Evolutionary conservation across 768 basidiomycete species (phyloP), one percentile per base, ranked within the genome.

Genomic region (Sarcodon sp.): DNA sequence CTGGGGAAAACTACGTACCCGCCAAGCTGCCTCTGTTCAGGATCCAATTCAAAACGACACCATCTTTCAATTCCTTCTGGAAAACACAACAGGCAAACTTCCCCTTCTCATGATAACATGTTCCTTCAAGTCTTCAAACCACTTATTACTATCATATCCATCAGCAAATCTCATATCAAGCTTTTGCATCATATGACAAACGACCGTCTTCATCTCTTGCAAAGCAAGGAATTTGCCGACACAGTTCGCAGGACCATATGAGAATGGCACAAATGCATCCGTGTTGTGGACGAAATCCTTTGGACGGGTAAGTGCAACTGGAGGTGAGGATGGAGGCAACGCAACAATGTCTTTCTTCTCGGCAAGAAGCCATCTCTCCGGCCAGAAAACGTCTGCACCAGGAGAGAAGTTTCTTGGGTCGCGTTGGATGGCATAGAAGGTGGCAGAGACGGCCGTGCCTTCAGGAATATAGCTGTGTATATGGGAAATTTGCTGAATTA

Each of bases 211-310:
- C 55, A 73, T 66, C 54, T 75, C 69, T 47, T 63, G 63, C 46
- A 62, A 58, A 3, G 72, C 72, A 7, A 75, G 63, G 35, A 61
- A 64, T 54, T 66, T 66, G 3, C 72, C 72, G 3, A 66, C 69
- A 50, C 72, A 74, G 27, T 64, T 69, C 12, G 66, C 62, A 7
- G 70, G 69, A 1, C 72, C 72, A 43, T 56, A 59, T 10, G 70
- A 72, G 50, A 73, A 73, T 6, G 72, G 69, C 32, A 72, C 65
- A 50, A 66, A 73, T 2, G 69, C 70, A 12, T 58, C 54, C 34
- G 59, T 46, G 44, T 72, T 64, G 47, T 66, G 59, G n/a, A 41
- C n/a, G 36, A 55, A 36, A 8, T 53, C 39, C 7, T 27, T 27
- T 41, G 13, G 7, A 41, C 39, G 8, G 39, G 39, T 8, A 13